Base-by-base conservation (phyloP, 352 stramenopile species). In the Hyaloperonospora brassicae region DNA sequence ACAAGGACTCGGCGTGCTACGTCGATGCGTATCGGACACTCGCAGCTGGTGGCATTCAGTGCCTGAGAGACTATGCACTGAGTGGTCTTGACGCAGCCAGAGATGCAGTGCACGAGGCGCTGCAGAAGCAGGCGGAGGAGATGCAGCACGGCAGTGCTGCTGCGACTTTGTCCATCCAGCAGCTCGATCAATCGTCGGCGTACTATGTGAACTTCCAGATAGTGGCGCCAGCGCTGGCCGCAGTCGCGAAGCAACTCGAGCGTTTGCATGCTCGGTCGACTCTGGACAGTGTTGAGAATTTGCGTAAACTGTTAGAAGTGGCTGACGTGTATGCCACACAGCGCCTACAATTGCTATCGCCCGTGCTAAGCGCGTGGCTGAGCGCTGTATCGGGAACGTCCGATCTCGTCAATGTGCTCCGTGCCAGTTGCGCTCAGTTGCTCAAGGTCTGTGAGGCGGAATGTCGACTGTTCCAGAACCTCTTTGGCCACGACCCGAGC, bases 201-300 rank as follows among this genome's bases (percentile, higher is more conserved):
- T 88, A 81, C 50, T 93, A 93, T 39, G 75, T 90, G 1, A 74
- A 88, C 34, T 89, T 93, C 45, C 73, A 89, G 51, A 57, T 89
- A 13, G 73, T 87, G 6, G 70, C 76, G 12, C 78, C 79, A 1
- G 81, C 78, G 2, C 64, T 89, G 0, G 62, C 66, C 36, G 73
- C 78, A 1, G 74, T 86, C 0, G 66, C 76, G 2, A 75, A 79
- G 48, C 83, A 90, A 31, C 66, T 93, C 4, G 59, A 85, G 38
- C 69, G 79, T 14, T 55, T 87, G 10, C 66, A 53, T 8, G 61
- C 57, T 24, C 75, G 72, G 11, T 21, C 54, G 5, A 53, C 34
- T 1, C 62, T 63, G n/a, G 61, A 71, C 8, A 72, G 66, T 27
- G 66, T 62, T 10, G 50, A 59, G 8, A 86, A 86, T 41, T 39